phyloP scores from a whole-genome alignment of 106 monocot species.

The Dendrobium nobile region DNA sequence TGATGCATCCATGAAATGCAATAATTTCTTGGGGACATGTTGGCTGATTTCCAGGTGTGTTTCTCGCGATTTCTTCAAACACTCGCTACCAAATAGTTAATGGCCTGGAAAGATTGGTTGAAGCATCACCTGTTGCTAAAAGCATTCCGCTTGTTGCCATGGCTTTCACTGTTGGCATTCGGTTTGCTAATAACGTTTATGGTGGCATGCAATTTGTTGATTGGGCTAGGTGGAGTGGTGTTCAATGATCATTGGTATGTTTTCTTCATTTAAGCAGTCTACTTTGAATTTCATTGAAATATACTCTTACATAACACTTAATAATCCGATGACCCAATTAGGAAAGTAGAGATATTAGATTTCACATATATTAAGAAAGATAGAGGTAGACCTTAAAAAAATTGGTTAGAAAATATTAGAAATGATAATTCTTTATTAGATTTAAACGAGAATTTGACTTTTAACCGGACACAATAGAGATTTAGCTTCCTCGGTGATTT shows the following conservation, averaged over 20 bases:
- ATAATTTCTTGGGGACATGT: not conserved
- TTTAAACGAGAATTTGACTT: no score
- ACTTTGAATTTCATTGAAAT: no score
- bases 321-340: no score
- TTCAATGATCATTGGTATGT: constrained; percentile 37
- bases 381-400: no score
- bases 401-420: no score
- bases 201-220: constrained; percentile 97
- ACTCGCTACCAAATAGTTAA: constrained; percentile 87
- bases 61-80: constrained; percentile 84
- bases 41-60: constrained; percentile 44
- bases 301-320: no score
- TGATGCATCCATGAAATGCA: not conserved
- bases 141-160: constrained; percentile 52
- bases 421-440: no score
- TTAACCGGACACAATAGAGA: no score
- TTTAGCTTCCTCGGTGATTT: no score
- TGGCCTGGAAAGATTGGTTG: constrained; percentile 69
- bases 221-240: constrained; percentile 83
- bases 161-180: constrained; percentile 85
- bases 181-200: constrained; percentile 82
- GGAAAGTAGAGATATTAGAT: no score
- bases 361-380: no score
- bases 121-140: constrained; percentile 59
- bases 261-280: no score